Conservation (phyloP, 331 rosid species). For the Ulmus americana region DNA sequence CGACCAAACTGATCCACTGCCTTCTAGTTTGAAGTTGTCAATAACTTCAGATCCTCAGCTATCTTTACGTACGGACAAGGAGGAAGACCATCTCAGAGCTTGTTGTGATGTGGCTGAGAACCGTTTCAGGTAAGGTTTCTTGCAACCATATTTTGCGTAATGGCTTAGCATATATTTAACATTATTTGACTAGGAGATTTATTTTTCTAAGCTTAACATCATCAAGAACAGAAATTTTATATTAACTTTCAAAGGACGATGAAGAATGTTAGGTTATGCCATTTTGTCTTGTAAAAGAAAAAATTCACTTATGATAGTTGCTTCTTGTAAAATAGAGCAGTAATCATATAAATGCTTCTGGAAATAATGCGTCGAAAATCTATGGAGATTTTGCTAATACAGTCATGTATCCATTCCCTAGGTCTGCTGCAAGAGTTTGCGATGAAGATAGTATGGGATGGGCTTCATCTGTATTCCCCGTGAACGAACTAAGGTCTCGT, state of each 20-base stretch:
- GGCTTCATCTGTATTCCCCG: slow-evolving; percentile 73
- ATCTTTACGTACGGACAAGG: slow-evolving; percentile 25
- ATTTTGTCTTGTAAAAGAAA: not conserved
- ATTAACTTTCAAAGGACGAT: not conserved
- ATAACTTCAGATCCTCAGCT: slow-evolving; percentile 35
- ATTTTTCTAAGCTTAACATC: not conserved
- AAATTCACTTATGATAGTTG: not conserved
- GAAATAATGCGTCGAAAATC: not conserved
- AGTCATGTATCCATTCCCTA: slow-evolving; percentile 22
- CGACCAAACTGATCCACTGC: slow-evolving; percentile 39
- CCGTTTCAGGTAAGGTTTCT: slow-evolving; percentile 67
- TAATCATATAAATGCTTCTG: not conserved
- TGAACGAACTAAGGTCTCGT: slow-evolving; percentile 55
- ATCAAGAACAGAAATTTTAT: too few species aligned
- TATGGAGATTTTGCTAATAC: slow-evolving; percentile 23
- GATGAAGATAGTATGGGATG: slow-evolving; percentile 59
- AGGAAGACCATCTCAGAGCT: slow-evolving; percentile 41
- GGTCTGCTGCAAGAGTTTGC: slow-evolving; percentile 72
- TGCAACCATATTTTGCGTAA: not conserved
- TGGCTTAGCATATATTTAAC: slow-evolving; percentile 8
- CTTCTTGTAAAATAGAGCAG: not conserved
- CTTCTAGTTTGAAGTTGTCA: slow-evolving; percentile 57
- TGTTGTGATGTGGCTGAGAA: slow-evolving; percentile 49
- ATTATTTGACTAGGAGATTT: not conserved
- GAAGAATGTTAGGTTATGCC: not conserved